A percentile compares a stretch with the other conserved stretches of the same genome.
These are phyloP conservation scores for Aureobasidium melanogenum DNA, from an alignment of 2,329 filamentous ascomycete genomes.

Conservation along the genomic window DNA sequence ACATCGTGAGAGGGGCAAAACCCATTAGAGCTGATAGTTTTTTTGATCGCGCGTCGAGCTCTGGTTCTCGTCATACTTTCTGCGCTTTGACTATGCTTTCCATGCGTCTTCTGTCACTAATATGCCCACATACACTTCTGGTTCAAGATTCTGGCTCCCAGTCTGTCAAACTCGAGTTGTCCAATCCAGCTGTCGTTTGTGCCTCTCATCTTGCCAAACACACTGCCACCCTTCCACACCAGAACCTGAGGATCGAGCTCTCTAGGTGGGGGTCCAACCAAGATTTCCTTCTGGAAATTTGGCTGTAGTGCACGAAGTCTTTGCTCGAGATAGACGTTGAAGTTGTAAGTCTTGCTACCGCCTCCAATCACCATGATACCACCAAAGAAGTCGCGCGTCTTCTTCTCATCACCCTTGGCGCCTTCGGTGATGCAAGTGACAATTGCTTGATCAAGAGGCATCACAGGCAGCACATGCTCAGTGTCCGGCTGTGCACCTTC, in stretches of 20 bases:
- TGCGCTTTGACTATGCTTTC: background rate
- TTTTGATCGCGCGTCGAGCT: no score
- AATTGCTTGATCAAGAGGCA: conserved; percentile 81
- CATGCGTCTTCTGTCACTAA: conserved; percentile 21
- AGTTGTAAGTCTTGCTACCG: conserved; percentile 69
- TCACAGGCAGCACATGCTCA: conserved; percentile 65
- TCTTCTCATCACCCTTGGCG: conserved; percentile 81
- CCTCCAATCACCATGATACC: conserved; percentile 88
- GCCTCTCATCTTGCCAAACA: conserved; percentile 77
- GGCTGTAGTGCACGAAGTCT: conserved; percentile 59
- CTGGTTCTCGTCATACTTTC: background rate
- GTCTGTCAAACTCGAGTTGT: conserved; percentile 74
- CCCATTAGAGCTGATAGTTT: no score
- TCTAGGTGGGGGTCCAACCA: conserved; percentile 63
- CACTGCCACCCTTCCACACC: conserved; percentile 93
- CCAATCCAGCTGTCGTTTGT: conserved; percentile 96
- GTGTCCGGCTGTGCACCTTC: conserved; percentile 41
- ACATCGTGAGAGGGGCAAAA: no score
- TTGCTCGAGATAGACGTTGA: conserved; percentile 77
- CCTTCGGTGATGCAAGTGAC: conserved; percentile 82
- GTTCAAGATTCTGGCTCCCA: conserved; percentile 73
- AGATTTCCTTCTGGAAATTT: conserved; percentile 56
- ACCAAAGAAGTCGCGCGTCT: conserved; percentile 79
- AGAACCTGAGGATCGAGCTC: conserved; percentile 98
- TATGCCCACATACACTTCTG: conserved; percentile 66